Base-by-base conservation (phyloP, 805 yeast species). In the Kodamaea hsintzibuensis region DNA sequence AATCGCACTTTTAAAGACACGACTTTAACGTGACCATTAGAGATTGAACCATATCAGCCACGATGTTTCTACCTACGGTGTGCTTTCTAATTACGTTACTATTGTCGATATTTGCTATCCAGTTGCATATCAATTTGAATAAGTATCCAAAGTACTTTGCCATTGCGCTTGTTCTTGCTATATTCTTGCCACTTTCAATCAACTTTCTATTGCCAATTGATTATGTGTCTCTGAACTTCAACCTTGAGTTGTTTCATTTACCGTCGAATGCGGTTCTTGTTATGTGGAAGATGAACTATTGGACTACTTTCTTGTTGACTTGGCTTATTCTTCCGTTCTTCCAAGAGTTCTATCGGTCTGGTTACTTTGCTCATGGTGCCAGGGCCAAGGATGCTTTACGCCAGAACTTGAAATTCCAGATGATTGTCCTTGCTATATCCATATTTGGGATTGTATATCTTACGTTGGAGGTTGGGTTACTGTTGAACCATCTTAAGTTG, bases 251-350 rank as follows among this genome's bases (percentile, higher is more conserved):
- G 60, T 77, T 86, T 58, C 77, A 76, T 47, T 57, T 88, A 43
- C 68, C 72, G 1, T 78, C 82, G 51, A 53, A 63, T 1, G 74
- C 76, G 8, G 76, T 87, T 4, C 70, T 83, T n/a, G 63, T 75
- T 3, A 63, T 87, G 40, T 90, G 96, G 96, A 80, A 87, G 60
- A 62, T 82, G 47, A 84, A 86, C 51, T 90, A 90, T 67, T 90
- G 96, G 96, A 70, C 82, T 8, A 88, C 96, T 0, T 90, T 89
- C 61, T 63, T 77, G n/a, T 70, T 89, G 52, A 90, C 96, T 42
- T 90, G 96, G 96, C 70, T 82, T 6, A 57, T 88, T 1, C 67
- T 90, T 48, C 96, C 96, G 0, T 70, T 86, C 35, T 72, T 88
- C 22, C 95, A 89, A 65, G 86, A 85, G 60, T 90, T 81, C 73